These are phyloP conservation scores for Pleurozium schreberi DNA, from an alignment of 225 moss, liverwort and hornwort genomes.

Conservation along the genomic window DNA sequence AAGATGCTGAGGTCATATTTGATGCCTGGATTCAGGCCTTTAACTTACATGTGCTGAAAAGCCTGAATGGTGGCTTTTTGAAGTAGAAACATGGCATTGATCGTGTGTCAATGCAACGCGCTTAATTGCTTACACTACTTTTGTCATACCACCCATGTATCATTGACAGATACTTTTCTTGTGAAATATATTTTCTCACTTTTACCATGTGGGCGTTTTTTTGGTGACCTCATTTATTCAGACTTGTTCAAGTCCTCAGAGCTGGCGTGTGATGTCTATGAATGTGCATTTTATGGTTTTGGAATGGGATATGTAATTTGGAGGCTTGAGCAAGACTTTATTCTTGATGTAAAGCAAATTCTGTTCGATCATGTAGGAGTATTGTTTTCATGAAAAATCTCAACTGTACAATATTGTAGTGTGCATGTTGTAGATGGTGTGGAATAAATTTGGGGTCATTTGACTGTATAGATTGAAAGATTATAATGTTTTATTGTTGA, in stretches of 20 bases:
- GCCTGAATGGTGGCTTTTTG: constrained; percentile 14
- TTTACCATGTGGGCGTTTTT: neutral
- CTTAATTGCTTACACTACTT: constrained; percentile 8
- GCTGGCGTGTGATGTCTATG: too few relatives aligned
- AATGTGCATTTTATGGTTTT: neutral
- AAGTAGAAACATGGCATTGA: constrained; percentile 6
- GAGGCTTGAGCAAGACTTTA: neutral
- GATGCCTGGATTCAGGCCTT: constrained; percentile 26
- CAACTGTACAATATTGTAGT: too few relatives aligned
- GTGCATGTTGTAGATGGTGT: too few relatives aligned
- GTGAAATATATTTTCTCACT: constrained; percentile 16
- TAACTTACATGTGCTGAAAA: constrained; percentile 1
- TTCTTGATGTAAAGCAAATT: neutral
- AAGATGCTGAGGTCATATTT: constrained; percentile 24
- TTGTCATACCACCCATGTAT: neutral
- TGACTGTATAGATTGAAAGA: too few relatives aligned
- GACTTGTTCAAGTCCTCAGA: neutral
- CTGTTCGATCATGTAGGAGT: neutral
- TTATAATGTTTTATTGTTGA: too few relatives aligned
- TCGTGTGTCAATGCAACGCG: neutral
- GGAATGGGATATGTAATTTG: neutral
- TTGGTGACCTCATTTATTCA: neutral
- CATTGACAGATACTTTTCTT: neutral
- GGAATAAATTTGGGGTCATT: too few relatives aligned
- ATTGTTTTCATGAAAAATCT: neutral